Evolutionary conservation across 139 green algal species (phyloP), one percentile per base, ranked within the genome.

Genomic region (Auxenochlorella protothecoides): DNA sequence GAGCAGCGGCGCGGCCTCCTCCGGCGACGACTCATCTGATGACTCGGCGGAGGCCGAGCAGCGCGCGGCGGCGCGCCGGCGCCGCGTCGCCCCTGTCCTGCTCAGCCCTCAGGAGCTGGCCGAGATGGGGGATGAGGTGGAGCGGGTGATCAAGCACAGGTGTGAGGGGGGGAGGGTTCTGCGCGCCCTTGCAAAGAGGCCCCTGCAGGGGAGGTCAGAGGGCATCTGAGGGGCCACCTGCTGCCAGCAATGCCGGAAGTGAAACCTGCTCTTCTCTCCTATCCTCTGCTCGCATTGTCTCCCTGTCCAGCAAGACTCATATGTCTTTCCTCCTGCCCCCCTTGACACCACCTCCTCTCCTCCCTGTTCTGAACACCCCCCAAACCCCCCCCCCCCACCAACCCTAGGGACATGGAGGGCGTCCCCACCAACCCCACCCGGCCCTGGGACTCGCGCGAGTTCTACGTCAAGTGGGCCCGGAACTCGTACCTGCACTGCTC

Each of bases 401-500:
- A 4, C 0, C 11, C 54, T 68, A 78, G 73, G 73, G 73, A 78
- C 59, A 16, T 60, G 16, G 65, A 67, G 65, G 65, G 68, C 11
- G 27, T 53, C 10, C 59, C 51, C 15, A 5, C 27, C 52, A 53
- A 69, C 57, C 75, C 84, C 6, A 72, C n/a, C 5, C 82, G 89
- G 72, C 72, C 79, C 44, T 93, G 86, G 85, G 73, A 74, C 16
- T 72, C 15, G 44, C 76, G 76, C 3, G 90, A 97, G 85, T 96
- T 98, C 66, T 80, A 82, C 44, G 80, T 98, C 72, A 98, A 98
- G 85, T 98, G 93, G 93, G 85, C 86, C 64, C 77, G 87, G 16
- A 85, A 78, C 70, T 86, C 80, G 27, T 92, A 96, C 86, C 89
- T 91, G 59, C 91, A 98, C 85, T 91, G 79, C 82, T 83, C 76